Conservation (phyloP, 495 filamentous ascomycete species). For the Aspergillus conjunctus region DNA sequence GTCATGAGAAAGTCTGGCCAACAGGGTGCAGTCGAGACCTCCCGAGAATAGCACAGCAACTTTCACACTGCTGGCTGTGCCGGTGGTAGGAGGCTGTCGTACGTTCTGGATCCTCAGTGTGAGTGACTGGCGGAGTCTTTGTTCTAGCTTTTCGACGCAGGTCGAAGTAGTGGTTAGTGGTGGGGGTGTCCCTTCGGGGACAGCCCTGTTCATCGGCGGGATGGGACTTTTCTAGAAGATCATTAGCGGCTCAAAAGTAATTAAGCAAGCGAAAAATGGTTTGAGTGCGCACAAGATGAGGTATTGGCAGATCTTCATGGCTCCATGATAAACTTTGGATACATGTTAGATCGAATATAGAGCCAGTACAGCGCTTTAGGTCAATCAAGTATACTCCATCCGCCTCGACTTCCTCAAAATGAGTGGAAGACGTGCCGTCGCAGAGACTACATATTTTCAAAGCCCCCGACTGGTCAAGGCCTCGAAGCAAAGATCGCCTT, state of each 20-base stretch:
- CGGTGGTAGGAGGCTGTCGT: conserved; percentile 51
- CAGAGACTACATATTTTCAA: conserved; percentile 77
- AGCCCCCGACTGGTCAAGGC: conserved; percentile 43
- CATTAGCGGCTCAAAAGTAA: conserved; percentile 3
- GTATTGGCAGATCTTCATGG: conserved; percentile 24
- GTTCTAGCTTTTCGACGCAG: conserved; percentile 57
- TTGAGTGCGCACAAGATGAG: conserved; percentile 44
- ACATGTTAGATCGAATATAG: conserved; percentile 24
- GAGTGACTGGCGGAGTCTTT: conserved; percentile 65
- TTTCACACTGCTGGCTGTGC: conserved; percentile 44
- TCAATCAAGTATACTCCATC: conserved; percentile 73
- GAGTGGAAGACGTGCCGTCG: conserved; percentile 48
- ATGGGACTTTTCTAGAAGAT: conserved; percentile 56
- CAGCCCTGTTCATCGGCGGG: conserved; percentile 60
- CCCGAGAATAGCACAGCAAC: conserved; percentile 91
- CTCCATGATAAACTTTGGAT: conserved; percentile 39
- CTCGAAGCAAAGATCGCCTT: conserved; percentile 74
- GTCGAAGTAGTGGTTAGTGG: conserved; percentile 50
- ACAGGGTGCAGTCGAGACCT: conserved; percentile 86
- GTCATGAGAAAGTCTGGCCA: conserved; percentile 84
- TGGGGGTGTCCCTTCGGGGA: conserved; percentile 40
- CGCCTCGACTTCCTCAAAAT: conserved; percentile 81
- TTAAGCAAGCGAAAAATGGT: background rate
- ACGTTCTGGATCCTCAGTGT: conserved; percentile 65
- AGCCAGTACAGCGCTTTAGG: conserved; percentile 36